Conservation (phyloP, 225 moss, liverwort and hornwort genomes). For the Rhytidiadelphus loreus region DNA sequence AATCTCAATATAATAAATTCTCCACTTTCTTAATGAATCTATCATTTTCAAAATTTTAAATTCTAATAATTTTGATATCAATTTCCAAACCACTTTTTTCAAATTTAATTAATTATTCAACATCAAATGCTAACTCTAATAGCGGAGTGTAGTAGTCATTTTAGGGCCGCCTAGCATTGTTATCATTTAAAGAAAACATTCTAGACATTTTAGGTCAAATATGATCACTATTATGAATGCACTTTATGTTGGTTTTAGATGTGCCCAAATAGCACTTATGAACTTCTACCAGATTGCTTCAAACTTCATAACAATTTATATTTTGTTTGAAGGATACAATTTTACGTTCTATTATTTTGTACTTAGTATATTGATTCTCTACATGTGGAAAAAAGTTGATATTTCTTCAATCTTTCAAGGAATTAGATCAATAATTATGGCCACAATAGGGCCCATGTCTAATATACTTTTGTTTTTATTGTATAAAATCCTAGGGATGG, state of each 20-base stretch:
- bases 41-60: too few species aligned
- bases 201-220: not conserved
- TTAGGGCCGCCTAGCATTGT: not conserved
- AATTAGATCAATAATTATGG: not conserved
- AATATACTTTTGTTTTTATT: not conserved
- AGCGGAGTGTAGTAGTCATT: not conserved
- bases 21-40: too few species aligned
- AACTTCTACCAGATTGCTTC: not conserved
- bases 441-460: too few species aligned
- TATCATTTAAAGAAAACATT: not conserved
- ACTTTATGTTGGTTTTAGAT: not conserved
- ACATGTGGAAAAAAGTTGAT: not conserved
- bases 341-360: not conserved
- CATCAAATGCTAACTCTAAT: not conserved
- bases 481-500: not conserved
- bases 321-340: not conserved
- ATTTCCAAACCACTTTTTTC: too few species aligned
- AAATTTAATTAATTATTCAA: too few species aligned
- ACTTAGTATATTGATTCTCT: not conserved
- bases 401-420: not conserved
- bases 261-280: accelerated
- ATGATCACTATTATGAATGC: not conserved
- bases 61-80: too few species aligned
- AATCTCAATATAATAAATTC: not conserved
- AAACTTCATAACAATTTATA: not conserved